Base-by-base conservation (phyloP, 495 filamentous ascomycete genomes). In the Staphylotrichum longicolle region DNA sequence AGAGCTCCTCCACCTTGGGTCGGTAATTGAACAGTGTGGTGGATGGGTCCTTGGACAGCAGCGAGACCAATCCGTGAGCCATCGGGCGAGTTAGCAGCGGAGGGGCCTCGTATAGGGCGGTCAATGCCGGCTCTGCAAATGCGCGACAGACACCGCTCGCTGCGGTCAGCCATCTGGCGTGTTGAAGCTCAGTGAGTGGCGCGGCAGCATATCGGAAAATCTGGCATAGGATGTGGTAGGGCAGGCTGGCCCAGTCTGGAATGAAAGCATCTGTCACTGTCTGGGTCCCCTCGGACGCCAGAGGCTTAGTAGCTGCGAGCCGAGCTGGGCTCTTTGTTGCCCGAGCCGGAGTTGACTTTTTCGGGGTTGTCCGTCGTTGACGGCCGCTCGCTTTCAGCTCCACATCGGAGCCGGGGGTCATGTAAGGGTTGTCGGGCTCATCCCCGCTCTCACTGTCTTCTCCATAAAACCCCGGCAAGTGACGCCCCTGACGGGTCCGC, bases 51-150 rank as follows among this genome's bases (percentile, higher is more conserved):
- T 53, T 61, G 30, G 67, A 60, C 10, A 80, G 60, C 27, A 76
- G 66, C 37, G 68, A 63, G 20, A 75, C 64, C 4, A 80, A 60
- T 33, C 61, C 62, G 50, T 80, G 75, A 2, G 65, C 80, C 71
- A 72, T 85, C 74, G 30, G 74, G 74, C 63, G 82, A 76, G 50
- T 78, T 61, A 57, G 79, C 75, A 65, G 71, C 0, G 89, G 86
- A 0, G 91, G 91, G 3, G 79, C 82, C 40, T 83, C 74, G 70
- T 93, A 94, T 5, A 94, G 78, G 11, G 82, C 87, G 12, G 87
- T 85, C 15, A 96, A 73, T 7, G 91, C 88, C 5, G 91, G 88
- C 64, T 93, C 88, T 6, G 82, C 72, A 59, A 93, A 92, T 4
- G 77, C 72, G 45, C 80, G 82, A 61, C 90, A 93, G 12, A 86